phyloP scores from a whole-genome alignment of 2,329 filamentous ascomycete genomes.

The Cladobotryum protrusum region DNA sequence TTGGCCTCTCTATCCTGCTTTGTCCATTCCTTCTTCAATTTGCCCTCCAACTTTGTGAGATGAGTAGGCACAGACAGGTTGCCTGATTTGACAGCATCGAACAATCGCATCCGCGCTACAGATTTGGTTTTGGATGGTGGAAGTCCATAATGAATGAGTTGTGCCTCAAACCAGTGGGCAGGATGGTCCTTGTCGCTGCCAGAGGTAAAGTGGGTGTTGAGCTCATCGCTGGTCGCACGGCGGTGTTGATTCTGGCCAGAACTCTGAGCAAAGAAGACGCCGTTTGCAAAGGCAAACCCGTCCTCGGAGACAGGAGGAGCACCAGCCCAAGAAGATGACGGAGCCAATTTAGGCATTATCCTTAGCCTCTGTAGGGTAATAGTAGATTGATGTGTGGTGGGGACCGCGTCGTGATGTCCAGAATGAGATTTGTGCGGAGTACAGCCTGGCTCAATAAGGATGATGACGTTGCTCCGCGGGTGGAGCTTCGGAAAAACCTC shows the following conservation, averaged over 20 bases:
- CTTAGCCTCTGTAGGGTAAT: no score
- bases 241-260: constrained; percentile 39
- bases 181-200: constrained; percentile 42
- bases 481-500: no score
- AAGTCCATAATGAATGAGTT: constrained; percentile 57
- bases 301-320: constrained; percentile 21
- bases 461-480: no score
- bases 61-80: constrained; percentile 42
- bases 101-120: constrained; percentile 51
- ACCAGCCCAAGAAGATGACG: constrained; percentile 8
- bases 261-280: constrained; percentile 39
- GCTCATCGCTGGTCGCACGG: constrained; percentile 38
- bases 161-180: constrained; percentile 57
- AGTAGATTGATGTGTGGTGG: no score
- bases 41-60: constrained; percentile 43
- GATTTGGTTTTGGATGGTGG: constrained; percentile 51
- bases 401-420: no score
- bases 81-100: constrained; percentile 47
- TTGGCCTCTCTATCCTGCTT: constrained; percentile 45
- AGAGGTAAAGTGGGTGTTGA: constrained; percentile 39
- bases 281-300: constrained; percentile 36
- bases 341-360: not conserved
- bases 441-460: no score
- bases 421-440: no score
- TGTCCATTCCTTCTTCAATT: constrained; percentile 53